These are phyloP conservation scores for Phyllosticta citriasiana DNA, from an alignment of 2,329 filamentous ascomycete species.

Conservation along the genomic window DNA sequence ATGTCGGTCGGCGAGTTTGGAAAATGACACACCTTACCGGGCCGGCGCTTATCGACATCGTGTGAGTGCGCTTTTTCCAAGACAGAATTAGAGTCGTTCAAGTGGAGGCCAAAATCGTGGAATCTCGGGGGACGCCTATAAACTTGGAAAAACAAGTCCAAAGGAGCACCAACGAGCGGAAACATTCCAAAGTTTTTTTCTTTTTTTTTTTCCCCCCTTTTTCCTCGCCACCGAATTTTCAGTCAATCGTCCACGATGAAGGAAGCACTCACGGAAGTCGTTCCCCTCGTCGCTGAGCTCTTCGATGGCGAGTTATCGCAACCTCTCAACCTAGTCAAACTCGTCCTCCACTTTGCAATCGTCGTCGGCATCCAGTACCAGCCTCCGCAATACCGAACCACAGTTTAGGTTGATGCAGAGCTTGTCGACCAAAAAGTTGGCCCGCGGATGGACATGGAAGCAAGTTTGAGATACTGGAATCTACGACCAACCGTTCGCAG, in stretches of 20 bases:
- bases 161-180: not conserved
- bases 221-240: no score
- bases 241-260: not conserved
- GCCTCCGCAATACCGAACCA: not conserved
- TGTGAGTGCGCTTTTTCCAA: not conserved
- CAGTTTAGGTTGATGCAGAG: no score
- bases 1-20: not conserved
- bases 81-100: not conserved
- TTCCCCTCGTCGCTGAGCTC: not conserved
- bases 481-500: no score
- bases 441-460: no score
- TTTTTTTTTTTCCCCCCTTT: no score
- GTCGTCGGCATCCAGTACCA: not conserved
- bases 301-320: not conserved
- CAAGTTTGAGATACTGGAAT: no score
- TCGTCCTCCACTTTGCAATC: not conserved
- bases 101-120: not conserved
- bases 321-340: not conserved
- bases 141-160: not conserved
- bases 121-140: not conserved
- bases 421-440: no score
- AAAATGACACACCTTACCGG: not conserved
- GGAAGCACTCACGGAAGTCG: not conserved
- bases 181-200: not conserved
- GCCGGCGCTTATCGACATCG: not conserved